phyloP scores from a whole-genome alignment of 1,284 basidiomycete species.

The Omphalotus olearius region DNA sequence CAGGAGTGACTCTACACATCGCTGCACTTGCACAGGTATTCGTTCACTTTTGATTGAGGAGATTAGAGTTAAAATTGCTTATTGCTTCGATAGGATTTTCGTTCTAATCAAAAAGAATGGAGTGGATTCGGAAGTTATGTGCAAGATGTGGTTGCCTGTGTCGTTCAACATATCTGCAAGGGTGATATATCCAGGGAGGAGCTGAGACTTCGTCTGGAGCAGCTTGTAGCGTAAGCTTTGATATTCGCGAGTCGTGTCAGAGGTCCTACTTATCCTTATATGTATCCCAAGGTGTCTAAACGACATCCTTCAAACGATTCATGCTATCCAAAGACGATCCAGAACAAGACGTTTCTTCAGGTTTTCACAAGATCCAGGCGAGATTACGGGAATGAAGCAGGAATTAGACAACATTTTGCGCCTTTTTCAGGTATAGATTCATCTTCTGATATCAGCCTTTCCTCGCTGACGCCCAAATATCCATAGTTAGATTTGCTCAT shows the following conservation, averaged over 20 bases:
- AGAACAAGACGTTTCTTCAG: not conserved
- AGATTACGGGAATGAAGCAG: not conserved
- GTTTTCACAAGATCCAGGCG: conserved; percentile 3
- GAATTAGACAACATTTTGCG: not conserved
- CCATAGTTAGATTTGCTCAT: conserved; percentile 1
- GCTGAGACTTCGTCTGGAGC: not conserved
- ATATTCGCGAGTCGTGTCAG: not conserved
- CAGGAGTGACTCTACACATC: not conserved
- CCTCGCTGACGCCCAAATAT: not conserved
- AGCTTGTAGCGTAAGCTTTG: not conserved
- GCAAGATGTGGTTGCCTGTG: conserved; percentile 6
- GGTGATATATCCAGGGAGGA: not conserved
- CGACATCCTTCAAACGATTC: not conserved
- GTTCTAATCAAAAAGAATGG: conserved; percentile 8
- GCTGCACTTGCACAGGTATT: conserved; percentile 2
- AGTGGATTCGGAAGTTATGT: conserved; percentile 2
- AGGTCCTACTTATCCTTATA: not conserved
- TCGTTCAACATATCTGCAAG: not conserved
- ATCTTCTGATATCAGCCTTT: not conserved
- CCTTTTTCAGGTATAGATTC: not conserved
- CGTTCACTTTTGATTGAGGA: not conserved
- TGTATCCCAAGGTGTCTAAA: not conserved
- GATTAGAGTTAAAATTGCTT: not conserved
- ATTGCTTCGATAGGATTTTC: not conserved
- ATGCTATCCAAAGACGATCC: not conserved